phyloP scores from a whole-genome alignment of 352 stramenopile species.

The Pythium dissotocum region DNA sequence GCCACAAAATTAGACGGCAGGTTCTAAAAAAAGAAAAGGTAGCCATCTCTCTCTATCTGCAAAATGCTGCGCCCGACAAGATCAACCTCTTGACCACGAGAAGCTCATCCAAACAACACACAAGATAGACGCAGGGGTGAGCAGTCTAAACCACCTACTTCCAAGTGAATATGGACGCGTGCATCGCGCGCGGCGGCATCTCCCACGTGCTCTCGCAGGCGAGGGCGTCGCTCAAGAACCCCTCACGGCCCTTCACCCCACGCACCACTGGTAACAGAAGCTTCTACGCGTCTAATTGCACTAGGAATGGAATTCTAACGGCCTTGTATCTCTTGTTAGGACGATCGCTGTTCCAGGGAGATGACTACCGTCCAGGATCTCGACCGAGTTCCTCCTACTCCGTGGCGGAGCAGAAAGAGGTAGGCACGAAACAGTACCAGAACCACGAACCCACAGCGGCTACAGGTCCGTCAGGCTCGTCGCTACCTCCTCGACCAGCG shows the following conservation, averaged over 20 bases:
- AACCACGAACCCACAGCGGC: neutral
- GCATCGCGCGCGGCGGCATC: constrained; percentile 73
- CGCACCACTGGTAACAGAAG: constrained; percentile 39
- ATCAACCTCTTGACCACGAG: neutral
- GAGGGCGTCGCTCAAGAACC: constrained; percentile 78
- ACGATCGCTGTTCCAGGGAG: constrained; percentile 69
- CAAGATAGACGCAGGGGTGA: neutral
- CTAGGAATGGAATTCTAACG: neutral
- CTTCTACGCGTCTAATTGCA: neutral
- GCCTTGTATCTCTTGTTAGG: constrained; percentile 2
- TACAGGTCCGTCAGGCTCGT: neutral
- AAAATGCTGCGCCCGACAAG: neutral
- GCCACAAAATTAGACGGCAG: neutral
- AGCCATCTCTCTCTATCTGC: neutral
- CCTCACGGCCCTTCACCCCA: constrained; percentile 77
- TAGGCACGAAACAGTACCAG: constrained; percentile 22
- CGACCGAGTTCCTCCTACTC: constrained; percentile 71
- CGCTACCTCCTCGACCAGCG: constrained; percentile 12
- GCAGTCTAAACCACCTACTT: neutral
- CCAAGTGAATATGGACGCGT: constrained; percentile 54
- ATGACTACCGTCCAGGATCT: constrained; percentile 72
- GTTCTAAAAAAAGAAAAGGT: neutral
- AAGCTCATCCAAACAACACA: neutral
- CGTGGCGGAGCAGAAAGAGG: constrained; percentile 40
- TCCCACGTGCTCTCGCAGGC: constrained; percentile 80